Evolutionary conservation across 306 rosid species (phyloP), one percentile per base, ranked within the genome.

Genomic region (Herpetospermum pedunculosum): DNA sequence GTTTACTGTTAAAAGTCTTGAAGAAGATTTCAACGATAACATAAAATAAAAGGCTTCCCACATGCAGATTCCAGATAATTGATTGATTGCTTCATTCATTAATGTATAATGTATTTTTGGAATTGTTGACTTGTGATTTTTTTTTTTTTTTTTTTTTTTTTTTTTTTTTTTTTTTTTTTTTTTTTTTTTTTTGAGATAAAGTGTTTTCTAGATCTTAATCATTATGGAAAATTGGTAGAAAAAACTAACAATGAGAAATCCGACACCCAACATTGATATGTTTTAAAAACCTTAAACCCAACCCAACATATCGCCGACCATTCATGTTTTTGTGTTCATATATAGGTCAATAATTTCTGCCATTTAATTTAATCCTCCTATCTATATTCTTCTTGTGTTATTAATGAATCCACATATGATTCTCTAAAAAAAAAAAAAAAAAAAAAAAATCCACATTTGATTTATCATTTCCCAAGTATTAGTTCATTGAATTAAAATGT

Each of bases 251-350:
- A 54, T 25, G 35, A 59, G 32, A 30, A 32, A 6, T 19, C 16
- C 70, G 52, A 67, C 72, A 67, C 53, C 73, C 73, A 23, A 41
- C 53, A 68, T 68, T 41, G 3, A 13, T 68, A 68, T 68, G 73
- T 41, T 68, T 68, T 21, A 13, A 68, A 19, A 25, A 21, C 37
- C 21, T 13, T 25, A 40, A 13, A 53, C 53, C 73, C 10, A 60
- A 41, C 37, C 29, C 37, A 43, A 68, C 37, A 41, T 41, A 15
- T 41, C 11, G 8, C 73, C 73, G 73, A 68, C 73, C 53, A 68
- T 13, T 67, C 73, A 67, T 67, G 73, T 41, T 67, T 65, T 5
- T 40, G 21, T 41, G 35, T 41, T 67, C 72, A 63, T 63, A 37
- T 62, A 8, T 60, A 64, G n/a, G 11, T 38, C 71, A 64, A 64